These are phyloP conservation scores for Bipolaris cookei DNA, from an alignment of 2,329 filamentous ascomycete species.

Conservation along the genomic window DNA sequence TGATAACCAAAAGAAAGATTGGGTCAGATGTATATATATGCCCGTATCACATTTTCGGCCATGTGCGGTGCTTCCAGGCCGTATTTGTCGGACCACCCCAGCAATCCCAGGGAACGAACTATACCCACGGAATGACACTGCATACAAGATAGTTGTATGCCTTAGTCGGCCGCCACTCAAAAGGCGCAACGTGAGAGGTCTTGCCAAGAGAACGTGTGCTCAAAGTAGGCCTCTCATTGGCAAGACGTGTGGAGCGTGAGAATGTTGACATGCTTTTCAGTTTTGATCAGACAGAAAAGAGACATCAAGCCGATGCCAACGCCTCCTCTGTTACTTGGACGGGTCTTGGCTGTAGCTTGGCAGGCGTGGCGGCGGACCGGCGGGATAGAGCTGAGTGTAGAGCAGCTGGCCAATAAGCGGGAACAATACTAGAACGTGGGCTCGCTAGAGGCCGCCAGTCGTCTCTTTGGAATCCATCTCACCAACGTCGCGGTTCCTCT, in stretches of 20 bases:
- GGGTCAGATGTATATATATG: constrained; percentile 31
- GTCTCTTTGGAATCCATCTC: background rate
- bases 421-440: background rate
- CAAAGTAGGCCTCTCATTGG: constrained; percentile 23
- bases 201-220: constrained; percentile 24
- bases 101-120: background rate
- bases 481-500: background rate
- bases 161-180: constrained; percentile 19
- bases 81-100: constrained; percentile 12
- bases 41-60: constrained; percentile 23
- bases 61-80: constrained; percentile 18
- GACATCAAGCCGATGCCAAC: constrained; percentile 9
- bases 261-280: background rate
- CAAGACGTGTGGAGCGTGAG: background rate
- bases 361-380: background rate
- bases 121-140: constrained; percentile 10
- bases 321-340: background rate
- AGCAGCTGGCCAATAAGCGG: background rate
- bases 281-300: constrained; percentile 2
- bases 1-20: constrained; percentile 12
- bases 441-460: background rate
- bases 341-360: constrained; percentile 2
- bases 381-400: background rate
- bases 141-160: constrained; percentile 12
- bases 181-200: constrained; percentile 12